Conservation (phyloP, 2,329 filamentous ascomycete species). For the Apiospora malaysiana region DNA sequence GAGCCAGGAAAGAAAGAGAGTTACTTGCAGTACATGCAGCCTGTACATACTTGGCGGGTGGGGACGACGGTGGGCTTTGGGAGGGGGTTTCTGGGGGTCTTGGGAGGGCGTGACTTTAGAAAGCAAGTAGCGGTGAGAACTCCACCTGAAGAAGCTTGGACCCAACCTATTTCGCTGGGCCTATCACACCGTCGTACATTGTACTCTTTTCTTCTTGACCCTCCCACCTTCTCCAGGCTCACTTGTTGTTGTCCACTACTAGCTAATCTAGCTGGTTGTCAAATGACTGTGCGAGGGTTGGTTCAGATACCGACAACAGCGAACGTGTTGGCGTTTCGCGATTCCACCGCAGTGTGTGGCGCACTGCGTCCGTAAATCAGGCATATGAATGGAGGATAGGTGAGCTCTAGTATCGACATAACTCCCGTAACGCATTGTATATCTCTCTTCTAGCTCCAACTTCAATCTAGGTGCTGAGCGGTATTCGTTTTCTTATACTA, state of each 20-base stretch:
- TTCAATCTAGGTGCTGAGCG: background rate
- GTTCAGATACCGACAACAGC: background rate
- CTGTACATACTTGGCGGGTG: slow-evolving; percentile 8
- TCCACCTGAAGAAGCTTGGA: slow-evolving; percentile 23
- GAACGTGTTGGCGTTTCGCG: slow-evolving; percentile 17
- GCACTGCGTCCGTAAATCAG: background rate
- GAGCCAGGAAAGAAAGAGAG: slow-evolving; percentile 8
- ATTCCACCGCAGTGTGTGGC: background rate
- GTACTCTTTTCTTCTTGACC: background rate
- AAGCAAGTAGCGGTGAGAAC: slow-evolving; percentile 27
- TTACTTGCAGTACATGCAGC: background rate
- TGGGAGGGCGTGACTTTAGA: background rate
- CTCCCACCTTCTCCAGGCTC: background rate
- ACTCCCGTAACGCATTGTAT: no score
- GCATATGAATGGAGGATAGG: background rate
- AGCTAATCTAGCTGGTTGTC: background rate
- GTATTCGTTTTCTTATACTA: slow-evolving; percentile 7
- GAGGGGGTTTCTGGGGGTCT: no score
- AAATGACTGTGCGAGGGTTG: slow-evolving; percentile 8
- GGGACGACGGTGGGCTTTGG: background rate
- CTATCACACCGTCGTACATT: slow-evolving; percentile 19
- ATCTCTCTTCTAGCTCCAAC: no score
- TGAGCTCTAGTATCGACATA: background rate
- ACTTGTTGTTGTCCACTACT: background rate
- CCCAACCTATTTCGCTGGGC: slow-evolving; percentile 23